These are phyloP conservation scores for Wickerhamiella cacticola DNA, from an alignment of 805 yeast genomes.

Conservation along the genomic window DNA sequence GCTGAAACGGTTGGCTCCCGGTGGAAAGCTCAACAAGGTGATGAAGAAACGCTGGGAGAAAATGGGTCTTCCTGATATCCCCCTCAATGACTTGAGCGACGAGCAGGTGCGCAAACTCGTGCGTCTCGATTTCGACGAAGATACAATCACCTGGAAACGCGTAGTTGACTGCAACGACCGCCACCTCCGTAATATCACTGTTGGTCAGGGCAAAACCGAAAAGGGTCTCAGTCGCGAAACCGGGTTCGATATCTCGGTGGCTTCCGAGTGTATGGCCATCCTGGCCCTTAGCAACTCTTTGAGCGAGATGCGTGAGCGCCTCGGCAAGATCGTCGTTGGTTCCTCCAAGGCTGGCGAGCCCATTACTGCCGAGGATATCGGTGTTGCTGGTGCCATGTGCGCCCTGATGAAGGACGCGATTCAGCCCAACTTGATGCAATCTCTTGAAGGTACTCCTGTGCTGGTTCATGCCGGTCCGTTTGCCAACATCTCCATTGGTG, in stretches of 20 bases:
- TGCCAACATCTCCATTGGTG: slow-evolving; percentile 95
- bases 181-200: slow-evolving; percentile 73
- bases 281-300: slow-evolving; percentile 71
- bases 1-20: slow-evolving; percentile 75
- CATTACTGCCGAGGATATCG: slow-evolving; percentile 86
- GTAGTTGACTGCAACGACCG: slow-evolving; percentile 94
- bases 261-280: slow-evolving; percentile 93
- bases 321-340: slow-evolving; percentile 83
- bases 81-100: slow-evolving; percentile 54
- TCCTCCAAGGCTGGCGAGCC: slow-evolving; percentile 65
- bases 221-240: slow-evolving; percentile 75
- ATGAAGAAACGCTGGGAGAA: slow-evolving; percentile 65
- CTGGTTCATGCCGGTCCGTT: slow-evolving; percentile 98
- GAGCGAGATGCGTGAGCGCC: slow-evolving; percentile 72
- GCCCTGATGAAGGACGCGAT: slow-evolving; percentile 91
- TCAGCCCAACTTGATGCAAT: slow-evolving; percentile 94
- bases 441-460: slow-evolving; percentile 94
- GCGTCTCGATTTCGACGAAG: slow-evolving; percentile 78
- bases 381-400: slow-evolving; percentile 89
- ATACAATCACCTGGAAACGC: slow-evolving; percentile 80
- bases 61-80: slow-evolving; percentile 65
- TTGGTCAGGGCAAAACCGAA: slow-evolving; percentile 89
- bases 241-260: slow-evolving; percentile 94
- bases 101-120: slow-evolving; percentile 69
- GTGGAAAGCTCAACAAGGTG: slow-evolving; percentile 68